These are phyloP conservation scores for Heliamphora exappendiculata DNA, from an alignment of 148 eudicot species.

Conservation along the genomic window DNA sequence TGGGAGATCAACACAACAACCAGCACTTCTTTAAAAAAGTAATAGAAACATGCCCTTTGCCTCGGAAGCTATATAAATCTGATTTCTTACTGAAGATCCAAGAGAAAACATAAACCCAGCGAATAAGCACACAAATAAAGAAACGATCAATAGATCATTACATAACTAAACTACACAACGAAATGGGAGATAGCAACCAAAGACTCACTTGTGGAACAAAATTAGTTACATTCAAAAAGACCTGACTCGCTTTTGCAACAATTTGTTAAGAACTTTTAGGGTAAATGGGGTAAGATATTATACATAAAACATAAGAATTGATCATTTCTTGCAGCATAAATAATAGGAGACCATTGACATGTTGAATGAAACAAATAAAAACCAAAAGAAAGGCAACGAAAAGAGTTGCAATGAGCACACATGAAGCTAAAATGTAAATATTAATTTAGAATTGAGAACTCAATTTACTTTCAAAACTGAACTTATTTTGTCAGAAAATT, in stretches of 20 bases:
- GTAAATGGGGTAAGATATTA: neutral
- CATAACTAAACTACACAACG: neutral
- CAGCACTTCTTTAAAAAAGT: too few relatives aligned
- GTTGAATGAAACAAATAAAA: too few relatives aligned
- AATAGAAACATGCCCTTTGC: neutral
- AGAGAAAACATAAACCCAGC: neutral
- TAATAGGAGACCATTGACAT: neutral
- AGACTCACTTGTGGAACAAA: neutral
- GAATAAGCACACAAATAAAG: neutral
- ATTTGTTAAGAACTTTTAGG: neutral
- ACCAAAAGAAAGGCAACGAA: too few relatives aligned
- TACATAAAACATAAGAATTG: neutral
- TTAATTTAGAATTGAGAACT: too few relatives aligned
- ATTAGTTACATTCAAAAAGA: neutral
- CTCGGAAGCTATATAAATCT: neutral
- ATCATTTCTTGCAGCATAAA: neutral
- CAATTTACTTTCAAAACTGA: too few relatives aligned
- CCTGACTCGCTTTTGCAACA: neutral
- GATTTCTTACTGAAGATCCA: neutral
- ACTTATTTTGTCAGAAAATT: too few relatives aligned
- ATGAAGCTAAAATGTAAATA: too few relatives aligned
- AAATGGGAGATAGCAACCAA: neutral
- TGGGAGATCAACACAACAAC: too few relatives aligned
- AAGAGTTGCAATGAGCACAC: too few relatives aligned
- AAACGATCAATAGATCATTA: neutral